Conservation (phyloP, 108 stramenopile species). For the Nitzschia inconspicua region DNA sequence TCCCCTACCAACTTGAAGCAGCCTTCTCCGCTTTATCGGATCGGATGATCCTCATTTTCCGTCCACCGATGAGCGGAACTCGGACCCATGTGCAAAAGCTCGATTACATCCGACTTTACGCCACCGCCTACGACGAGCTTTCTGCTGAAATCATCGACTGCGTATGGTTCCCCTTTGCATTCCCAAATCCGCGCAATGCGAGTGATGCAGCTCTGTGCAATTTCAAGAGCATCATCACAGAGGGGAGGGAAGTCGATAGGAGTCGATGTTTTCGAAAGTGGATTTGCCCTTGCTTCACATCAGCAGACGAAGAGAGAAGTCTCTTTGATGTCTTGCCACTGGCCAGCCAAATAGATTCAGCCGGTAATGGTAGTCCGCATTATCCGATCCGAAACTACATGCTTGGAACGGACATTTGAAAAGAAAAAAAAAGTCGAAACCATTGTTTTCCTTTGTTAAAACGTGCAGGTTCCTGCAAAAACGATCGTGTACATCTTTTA, state of each 20-base stretch:
- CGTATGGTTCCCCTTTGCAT: conserved; percentile 20
- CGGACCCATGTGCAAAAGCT: conserved; percentile 11
- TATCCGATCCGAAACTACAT: no score
- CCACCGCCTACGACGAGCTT: conserved; percentile 31
- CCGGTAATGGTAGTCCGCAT: no score
- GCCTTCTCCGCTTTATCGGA: conserved; percentile 27
- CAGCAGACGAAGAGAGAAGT: conserved; percentile 2
- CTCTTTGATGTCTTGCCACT: conserved; percentile 33
- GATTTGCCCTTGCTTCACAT: not conserved
- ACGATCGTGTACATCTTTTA: no score
- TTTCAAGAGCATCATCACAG: conserved; percentile 36
- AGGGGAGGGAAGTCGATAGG: conserved; percentile 22
- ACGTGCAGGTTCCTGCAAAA: no score
- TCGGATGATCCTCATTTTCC: conserved; percentile 34
- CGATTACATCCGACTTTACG: conserved; percentile 25
- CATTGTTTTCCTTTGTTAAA: no score
- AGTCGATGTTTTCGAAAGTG: not conserved
- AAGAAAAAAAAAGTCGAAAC: no score
- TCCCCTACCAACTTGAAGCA: conserved; percentile 30
- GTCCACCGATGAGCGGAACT: conserved; percentile 16
- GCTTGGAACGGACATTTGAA: no score
- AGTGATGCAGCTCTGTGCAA: conserved; percentile 29
- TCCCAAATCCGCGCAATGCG: conserved; percentile 24
- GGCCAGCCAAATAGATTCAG: no score
- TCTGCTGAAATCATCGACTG: conserved; percentile 24